These are phyloP conservation scores for Solanum dulcamara DNA, from an alignment of 257 asterid species.

Conservation along the genomic window DNA sequence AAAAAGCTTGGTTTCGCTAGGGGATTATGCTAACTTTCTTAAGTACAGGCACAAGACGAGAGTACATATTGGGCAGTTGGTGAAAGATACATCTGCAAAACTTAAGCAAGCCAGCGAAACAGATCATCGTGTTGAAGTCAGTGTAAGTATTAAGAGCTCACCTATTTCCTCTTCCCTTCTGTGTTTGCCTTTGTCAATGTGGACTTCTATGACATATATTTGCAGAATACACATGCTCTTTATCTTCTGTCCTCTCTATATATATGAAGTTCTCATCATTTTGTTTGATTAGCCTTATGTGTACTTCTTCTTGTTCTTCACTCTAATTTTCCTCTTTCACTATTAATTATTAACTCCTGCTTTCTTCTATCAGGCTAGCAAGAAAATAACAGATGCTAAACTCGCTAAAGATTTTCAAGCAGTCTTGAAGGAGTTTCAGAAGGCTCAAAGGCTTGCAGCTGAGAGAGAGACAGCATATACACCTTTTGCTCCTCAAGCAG, in stretches of 20 bases:
- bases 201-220: background rate
- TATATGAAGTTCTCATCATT: background rate
- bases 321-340: background rate
- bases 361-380: constrained; percentile 40
- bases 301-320: background rate
- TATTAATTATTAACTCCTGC: background rate
- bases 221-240: background rate
- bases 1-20: background rate
- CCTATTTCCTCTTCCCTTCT: background rate
- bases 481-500: constrained; percentile 50
- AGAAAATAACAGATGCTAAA: constrained; percentile 1
- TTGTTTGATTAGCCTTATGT: background rate
- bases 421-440: constrained; percentile 24
- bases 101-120: constrained; percentile 82
- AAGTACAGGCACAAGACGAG: constrained; percentile 73
- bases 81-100: constrained; percentile 70
- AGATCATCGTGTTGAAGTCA: constrained; percentile 30
- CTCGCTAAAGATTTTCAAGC: constrained; percentile 60
- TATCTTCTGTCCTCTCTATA: background rate
- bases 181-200: background rate
- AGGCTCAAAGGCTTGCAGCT: constrained; percentile 61
- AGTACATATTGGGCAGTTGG: constrained; percentile 71
- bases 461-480: constrained; percentile 75
- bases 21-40: background rate
- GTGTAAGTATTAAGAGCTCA: constrained; percentile 30